These are phyloP conservation scores for Fusarium nanum DNA, from an alignment of 2,329 filamentous ascomycete species.

Conservation along the genomic window DNA sequence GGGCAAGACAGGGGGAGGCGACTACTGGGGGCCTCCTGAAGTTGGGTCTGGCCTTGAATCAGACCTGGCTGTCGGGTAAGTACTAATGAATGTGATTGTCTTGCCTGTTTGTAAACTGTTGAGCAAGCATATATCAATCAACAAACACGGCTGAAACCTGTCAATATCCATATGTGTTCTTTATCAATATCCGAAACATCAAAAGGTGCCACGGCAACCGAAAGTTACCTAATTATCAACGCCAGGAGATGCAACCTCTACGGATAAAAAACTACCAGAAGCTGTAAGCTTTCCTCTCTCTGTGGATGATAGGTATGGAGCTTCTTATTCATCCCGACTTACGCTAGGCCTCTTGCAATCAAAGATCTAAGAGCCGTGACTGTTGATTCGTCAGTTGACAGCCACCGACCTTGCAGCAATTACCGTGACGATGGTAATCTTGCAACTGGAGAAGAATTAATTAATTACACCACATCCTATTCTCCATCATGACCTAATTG, in stretches of 20 bases:
- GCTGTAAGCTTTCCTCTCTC: not conserved
- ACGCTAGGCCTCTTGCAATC: constrained; percentile 37
- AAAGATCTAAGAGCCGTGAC: constrained; percentile 26
- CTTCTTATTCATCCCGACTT: constrained; percentile 11
- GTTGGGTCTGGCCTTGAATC: not conserved
- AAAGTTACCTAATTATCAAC: constrained; percentile 1
- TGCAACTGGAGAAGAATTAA: constrained; percentile 36
- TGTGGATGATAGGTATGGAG: constrained; percentile 9
- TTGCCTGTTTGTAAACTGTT: constrained; percentile 7
- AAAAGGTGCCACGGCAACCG: constrained; percentile 25
- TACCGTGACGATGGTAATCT: constrained; percentile 42
- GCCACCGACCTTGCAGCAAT: constrained; percentile 30
- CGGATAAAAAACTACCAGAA: not conserved
- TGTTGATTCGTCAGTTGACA: constrained; percentile 33
- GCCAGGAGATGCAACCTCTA: constrained; percentile 8
- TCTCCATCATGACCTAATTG: not conserved
- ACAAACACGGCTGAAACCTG: constrained; percentile 6
- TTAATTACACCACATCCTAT: constrained; percentile 12
- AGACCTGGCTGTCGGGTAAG: not conserved
- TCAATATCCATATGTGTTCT: not conserved
- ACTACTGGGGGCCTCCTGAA: constrained; percentile 22
- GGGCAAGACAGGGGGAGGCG: constrained; percentile 32
- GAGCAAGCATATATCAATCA: not conserved
- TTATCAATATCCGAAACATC: constrained; percentile 1
- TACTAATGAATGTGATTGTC: not conserved